Evolutionary conservation across 208 protist species (phyloP).

Genomic region (Acanthamoeba healyi): DNA sequence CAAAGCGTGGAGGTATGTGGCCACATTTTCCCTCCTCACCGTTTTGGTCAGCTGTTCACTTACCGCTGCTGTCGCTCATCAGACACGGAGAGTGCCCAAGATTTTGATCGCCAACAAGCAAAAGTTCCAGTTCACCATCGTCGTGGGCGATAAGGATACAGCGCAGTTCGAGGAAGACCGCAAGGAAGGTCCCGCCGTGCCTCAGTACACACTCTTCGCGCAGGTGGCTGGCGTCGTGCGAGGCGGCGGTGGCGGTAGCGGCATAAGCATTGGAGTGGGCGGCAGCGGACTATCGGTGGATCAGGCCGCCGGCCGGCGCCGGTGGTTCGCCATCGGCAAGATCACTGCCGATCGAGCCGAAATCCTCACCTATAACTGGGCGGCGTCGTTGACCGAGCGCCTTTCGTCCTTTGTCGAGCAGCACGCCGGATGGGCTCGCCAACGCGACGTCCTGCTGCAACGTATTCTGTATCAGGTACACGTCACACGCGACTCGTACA

Average conservation of each 20-base stretch:
- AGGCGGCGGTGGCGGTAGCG: neutral
- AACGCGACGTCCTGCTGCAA: constrained; percentile 30
- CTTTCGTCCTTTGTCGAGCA: constrained; percentile 58
- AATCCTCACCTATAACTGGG: constrained; percentile 71
- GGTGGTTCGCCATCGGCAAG: constrained; percentile 53
- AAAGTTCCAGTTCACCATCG: constrained; percentile 57
- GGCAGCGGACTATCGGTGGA: neutral
- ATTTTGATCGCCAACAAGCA: constrained; percentile 54
- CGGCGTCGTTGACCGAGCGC: constrained; percentile 49
- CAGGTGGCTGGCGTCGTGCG: neutral
- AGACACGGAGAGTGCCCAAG: constrained; percentile 16
- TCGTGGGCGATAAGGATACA: constrained; percentile 1
- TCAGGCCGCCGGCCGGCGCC: neutral
- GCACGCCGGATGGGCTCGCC: constrained; percentile 39
- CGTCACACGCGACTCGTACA: neutral
- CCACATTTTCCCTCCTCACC: neutral
- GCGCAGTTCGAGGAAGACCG: constrained; percentile 10
- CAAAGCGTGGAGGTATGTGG: neutral
- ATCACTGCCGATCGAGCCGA: constrained; percentile 44
- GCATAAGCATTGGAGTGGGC: too few relatives aligned
- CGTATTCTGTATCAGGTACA: constrained; percentile 16
- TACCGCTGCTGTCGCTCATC: neutral
- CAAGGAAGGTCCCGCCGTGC: constrained; percentile 11
- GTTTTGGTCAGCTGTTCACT: neutral
- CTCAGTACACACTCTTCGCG: neutral